Evolutionary conservation across 495 filamentous ascomycete genomes (phyloP).

Genomic region (Emericellopsis terricola): DNA sequence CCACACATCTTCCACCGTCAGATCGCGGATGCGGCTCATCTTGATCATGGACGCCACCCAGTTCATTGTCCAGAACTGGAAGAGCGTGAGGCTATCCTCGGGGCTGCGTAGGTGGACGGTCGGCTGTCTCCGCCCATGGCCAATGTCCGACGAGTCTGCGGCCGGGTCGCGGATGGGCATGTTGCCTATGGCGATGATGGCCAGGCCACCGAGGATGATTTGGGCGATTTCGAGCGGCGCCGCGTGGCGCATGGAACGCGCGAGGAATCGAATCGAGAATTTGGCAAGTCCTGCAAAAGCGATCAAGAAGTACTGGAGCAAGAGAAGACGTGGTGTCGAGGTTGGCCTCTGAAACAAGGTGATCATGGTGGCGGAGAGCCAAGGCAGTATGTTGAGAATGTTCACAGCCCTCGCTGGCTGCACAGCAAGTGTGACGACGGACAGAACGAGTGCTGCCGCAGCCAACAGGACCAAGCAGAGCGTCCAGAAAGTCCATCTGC

Average conservation of each 20-base stretch:
- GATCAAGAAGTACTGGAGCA: slow-evolving; percentile 17
- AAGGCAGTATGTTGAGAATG: slow-evolving; percentile 13
- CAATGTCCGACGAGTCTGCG: slow-evolving; percentile 41
- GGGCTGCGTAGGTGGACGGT: slow-evolving; percentile 48
- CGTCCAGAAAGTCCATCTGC: slow-evolving; percentile 10
- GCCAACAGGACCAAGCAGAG: slow-evolving; percentile 6
- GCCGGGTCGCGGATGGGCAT: slow-evolving; percentile 56
- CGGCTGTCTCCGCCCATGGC: slow-evolving; percentile 35
- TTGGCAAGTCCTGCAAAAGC: slow-evolving; percentile 14
- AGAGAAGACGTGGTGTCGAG: slow-evolving; percentile 21
- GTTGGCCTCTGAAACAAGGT: slow-evolving; percentile 30
- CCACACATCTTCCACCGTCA: slow-evolving; percentile 71
- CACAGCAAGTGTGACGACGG: slow-evolving; percentile 7
- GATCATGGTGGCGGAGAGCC: slow-evolving; percentile 25
- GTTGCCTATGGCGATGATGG: slow-evolving; percentile 35
- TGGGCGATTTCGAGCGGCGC: slow-evolving; percentile 21
- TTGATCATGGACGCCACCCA: slow-evolving; percentile 65
- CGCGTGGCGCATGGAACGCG: slow-evolving; percentile 18
- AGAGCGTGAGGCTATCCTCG: slow-evolving; percentile 62
- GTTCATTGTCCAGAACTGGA: slow-evolving; percentile 69
- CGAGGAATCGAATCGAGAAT: slow-evolving; percentile 1
- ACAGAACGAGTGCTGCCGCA: slow-evolving; percentile 8
- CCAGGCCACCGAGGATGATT: slow-evolving; percentile 6
- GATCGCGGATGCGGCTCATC: slow-evolving; percentile 36
- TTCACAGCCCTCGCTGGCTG: slow-evolving; percentile 5